Conservation (phyloP, 2,329 filamentous ascomycete genomes). For the Aspergillus fischeri region DNA sequence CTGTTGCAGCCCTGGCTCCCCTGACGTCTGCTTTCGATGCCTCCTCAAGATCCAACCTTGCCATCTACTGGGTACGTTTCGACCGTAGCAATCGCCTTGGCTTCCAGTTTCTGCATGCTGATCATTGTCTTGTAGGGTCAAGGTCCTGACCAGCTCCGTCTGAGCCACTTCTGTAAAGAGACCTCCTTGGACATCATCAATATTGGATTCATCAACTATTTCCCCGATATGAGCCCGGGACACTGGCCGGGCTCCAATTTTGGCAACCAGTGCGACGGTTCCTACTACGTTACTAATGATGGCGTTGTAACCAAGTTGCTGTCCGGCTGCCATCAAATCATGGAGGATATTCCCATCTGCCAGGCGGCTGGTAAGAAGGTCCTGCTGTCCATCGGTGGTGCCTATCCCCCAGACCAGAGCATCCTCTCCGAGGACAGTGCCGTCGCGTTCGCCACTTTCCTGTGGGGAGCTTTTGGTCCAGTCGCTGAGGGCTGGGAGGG, state of each 20-base stretch:
- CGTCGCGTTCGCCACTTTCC: conserved; percentile 46
- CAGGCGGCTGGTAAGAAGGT: conserved; percentile 42
- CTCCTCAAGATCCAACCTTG: conserved; percentile 45
- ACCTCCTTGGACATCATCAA: conserved; percentile 53
- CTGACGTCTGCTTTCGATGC: conserved; percentile 40
- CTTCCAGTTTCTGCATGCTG: conserved; percentile 1
- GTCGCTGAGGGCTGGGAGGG: conserved; percentile 28
- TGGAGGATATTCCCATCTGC: conserved; percentile 39
- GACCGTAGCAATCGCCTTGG: too few relatives aligned
- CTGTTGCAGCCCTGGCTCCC: conserved; percentile 28
- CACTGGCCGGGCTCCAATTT: conserved; percentile 54
- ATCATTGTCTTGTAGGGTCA: conserved; percentile 42
- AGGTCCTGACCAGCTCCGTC: conserved; percentile 45
- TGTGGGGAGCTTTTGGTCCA: conserved; percentile 51
- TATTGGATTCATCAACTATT: conserved; percentile 53
- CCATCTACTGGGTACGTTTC: conserved; percentile 49
- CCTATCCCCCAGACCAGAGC: conserved; percentile 37
- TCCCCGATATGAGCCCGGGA: conserved; percentile 44
- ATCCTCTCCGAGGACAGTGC: conserved; percentile 40
- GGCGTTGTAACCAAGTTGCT: conserved; percentile 40
- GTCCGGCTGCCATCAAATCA: conserved; percentile 42
- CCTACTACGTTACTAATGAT: conserved; percentile 35
- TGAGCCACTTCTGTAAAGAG: conserved; percentile 51
- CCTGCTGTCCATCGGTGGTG: conserved; percentile 48
- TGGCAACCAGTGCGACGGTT: conserved; percentile 50